Evolutionary conservation across 1,284 basidiomycete genomes (phyloP).

Genomic region (Coniferiporia weirii): DNA sequence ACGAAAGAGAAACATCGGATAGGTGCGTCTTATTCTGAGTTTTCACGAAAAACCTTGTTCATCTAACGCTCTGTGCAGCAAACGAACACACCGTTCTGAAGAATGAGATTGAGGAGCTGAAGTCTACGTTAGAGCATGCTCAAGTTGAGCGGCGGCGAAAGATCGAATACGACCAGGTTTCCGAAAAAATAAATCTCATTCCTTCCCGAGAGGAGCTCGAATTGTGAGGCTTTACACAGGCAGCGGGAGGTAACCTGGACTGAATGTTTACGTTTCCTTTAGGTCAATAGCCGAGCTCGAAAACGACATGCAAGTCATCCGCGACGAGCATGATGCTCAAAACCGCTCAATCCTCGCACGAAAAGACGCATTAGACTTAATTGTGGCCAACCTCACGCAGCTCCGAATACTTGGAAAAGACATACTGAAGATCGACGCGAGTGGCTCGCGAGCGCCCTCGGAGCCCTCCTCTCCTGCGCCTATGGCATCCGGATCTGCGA

Average conservation of each 20-base stretch:
- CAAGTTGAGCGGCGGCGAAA: conserved; percentile 68
- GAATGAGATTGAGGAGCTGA: conserved; percentile 70
- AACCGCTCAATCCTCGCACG: conserved; percentile 60
- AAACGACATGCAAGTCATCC: conserved; percentile 71
- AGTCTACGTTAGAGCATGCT: conserved; percentile 67
- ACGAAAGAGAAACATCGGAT: conserved; percentile 63
- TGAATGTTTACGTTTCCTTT: conserved; percentile 7
- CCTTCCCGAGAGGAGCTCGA: conserved; percentile 70
- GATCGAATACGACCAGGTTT: conserved; percentile 77
- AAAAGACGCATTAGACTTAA: conserved; percentile 57
- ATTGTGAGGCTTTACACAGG: conserved; percentile 40
- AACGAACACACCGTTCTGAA: conserved; percentile 60
- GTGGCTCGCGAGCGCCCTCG: conserved; percentile 27
- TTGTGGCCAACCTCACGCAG: conserved; percentile 55
- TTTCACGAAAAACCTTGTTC: neutral
- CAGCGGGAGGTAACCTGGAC: neutral
- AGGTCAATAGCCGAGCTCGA: conserved; percentile 68
- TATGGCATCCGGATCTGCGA: conserved; percentile 15
- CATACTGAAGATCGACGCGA: conserved; percentile 3
- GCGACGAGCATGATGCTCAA: conserved; percentile 67
- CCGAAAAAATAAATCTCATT: conserved; percentile 76
- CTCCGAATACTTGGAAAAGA: conserved; percentile 66
- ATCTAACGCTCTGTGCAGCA: conserved; percentile 37
- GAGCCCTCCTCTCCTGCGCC: conserved; percentile 34
- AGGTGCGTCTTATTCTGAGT: conserved; percentile 40